These are phyloP conservation scores for Closterium sp. DNA, from an alignment of 139 green algal genomes.

Conservation along the genomic window DNA sequence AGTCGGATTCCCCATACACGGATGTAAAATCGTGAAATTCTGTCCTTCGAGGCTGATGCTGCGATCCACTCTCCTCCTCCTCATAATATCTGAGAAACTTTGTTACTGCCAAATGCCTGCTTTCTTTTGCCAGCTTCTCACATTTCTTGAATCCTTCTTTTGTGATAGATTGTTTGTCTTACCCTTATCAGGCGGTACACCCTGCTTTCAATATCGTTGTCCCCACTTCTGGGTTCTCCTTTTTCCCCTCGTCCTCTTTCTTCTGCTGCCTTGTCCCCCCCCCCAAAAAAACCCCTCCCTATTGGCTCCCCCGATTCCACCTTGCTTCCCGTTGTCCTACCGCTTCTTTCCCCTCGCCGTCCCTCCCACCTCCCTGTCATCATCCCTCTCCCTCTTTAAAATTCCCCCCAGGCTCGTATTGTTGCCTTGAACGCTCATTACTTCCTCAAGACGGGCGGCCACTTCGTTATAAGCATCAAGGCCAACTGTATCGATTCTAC, in stretches of 20 bases:
- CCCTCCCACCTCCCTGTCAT: background rate
- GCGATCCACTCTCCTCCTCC: background rate
- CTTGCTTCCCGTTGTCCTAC: background rate
- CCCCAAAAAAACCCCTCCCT: too few species aligned
- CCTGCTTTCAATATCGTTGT: too few species aligned
- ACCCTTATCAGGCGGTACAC: too few species aligned
- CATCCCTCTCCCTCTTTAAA: background rate
- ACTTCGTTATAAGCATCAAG: conserved; percentile 99
- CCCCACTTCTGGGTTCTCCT: background rate
- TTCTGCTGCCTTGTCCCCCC: background rate
- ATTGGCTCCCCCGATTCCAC: too few species aligned
- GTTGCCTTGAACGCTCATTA: conserved; percentile 96
- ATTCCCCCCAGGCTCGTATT: conserved; percentile 81
- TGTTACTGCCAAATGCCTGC: too few species aligned
- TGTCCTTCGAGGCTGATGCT: background rate
- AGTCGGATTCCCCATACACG: background rate
- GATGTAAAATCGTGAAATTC: background rate
- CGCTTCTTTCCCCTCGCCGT: background rate
- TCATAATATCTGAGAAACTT: too few species aligned
- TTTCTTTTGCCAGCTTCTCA: too few species aligned
- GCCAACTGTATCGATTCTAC: conserved; percentile 99
- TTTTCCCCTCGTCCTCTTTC: background rate
- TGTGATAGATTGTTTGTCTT: too few species aligned
- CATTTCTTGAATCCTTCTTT: too few species aligned
- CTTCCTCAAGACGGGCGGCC: conserved; percentile 95